Evolutionary conservation across 306 rosid genomes (phyloP), one percentile per base, ranked within the genome.

Genomic region (Prinsepia uniflora): DNA sequence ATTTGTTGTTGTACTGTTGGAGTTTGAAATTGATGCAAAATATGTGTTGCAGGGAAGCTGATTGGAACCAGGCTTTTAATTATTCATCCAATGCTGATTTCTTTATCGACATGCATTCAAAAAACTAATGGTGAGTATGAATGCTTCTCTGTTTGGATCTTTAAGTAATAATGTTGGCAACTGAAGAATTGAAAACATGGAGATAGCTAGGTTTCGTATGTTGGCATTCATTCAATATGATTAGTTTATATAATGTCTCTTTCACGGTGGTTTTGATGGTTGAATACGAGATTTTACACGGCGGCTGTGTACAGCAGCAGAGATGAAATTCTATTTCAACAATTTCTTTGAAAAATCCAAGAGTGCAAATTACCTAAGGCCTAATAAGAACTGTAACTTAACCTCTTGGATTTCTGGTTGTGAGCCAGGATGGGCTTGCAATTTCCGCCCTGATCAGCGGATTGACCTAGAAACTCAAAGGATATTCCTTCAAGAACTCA

Each of bases 401-500:
- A 81, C 97, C 66, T 79, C 96, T 24, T 95, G 99, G 99, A 83
- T 86, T 70, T 48, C 96, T 54, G 96, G 99, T n/a, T 95, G 99
- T 39, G 97, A 95, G 84, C 99, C 99, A 17, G 99, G 99, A 74
- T 95, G 99, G 96, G 97, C 97, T 22, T 95, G 99, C 50, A 79
- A 91, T 78, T 75, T 76, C 50, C 86, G 67, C 68, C 69, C 81
- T 12, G 52, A 74, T 65, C 83, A 87, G 82, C 76, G 73, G 67
- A 80, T 87, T 80, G 86, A 94, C 79, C 84, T 87, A 36, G 75
- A 55, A 76, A 89, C 73, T 80, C 96, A 15, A 70, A 79, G 80
- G 88, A 73, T 34, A 85, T 95, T 47, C 99, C 99, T 43, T 40
- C 87, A 42, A 89, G 99, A 85, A 87, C 86, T 83, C 80, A 78